Conservation (phyloP, 208 protist species). For the Wallacemonas sp. region DNA sequence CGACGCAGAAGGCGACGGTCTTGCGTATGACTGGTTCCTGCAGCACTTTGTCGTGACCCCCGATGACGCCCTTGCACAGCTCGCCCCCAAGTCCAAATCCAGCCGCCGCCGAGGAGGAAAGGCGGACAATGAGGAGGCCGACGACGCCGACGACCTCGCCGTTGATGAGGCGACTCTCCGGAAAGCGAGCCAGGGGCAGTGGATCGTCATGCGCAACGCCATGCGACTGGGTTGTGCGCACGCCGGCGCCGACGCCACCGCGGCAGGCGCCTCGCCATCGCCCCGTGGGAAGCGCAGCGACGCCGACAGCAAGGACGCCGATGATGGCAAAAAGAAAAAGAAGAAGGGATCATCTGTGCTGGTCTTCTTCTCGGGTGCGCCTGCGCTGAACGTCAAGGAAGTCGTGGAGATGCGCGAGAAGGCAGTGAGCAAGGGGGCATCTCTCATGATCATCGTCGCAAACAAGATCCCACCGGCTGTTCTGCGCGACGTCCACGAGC, state of each 20-base stretch:
- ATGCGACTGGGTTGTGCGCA: conserved; percentile 58
- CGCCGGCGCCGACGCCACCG: not conserved
- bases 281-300: not conserved
- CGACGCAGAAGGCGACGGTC: conserved; percentile 36
- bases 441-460: conserved; percentile 59
- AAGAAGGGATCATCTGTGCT: conserved; percentile 21
- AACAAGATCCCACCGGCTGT: conserved; percentile 49
- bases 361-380: conserved; percentile 60
- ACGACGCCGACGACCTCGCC: conserved; percentile 1
- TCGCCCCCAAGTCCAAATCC: no score
- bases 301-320: not conserved
- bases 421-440: conserved; percentile 54
- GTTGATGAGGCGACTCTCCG: conserved; percentile 17
- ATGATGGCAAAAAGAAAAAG: conserved; percentile 17
- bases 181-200: conserved; percentile 30
- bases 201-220: conserved; percentile 54
- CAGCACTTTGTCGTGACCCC: conserved; percentile 53
- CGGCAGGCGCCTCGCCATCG: not conserved
- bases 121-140: conserved; percentile 18
- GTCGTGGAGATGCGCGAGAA: conserved; percentile 58
- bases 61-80: conserved; percentile 15
- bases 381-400: conserved; percentile 46
- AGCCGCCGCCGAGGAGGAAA: conserved; percentile 1
- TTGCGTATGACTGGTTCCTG: conserved; percentile 75
- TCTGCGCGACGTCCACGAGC: conserved; percentile 54